Percentiles rank a stretch among this genome's conserved stretches.
phyloP scores from a whole-genome alignment of 345 rosid genomes.

The Populus euphratica region DNA sequence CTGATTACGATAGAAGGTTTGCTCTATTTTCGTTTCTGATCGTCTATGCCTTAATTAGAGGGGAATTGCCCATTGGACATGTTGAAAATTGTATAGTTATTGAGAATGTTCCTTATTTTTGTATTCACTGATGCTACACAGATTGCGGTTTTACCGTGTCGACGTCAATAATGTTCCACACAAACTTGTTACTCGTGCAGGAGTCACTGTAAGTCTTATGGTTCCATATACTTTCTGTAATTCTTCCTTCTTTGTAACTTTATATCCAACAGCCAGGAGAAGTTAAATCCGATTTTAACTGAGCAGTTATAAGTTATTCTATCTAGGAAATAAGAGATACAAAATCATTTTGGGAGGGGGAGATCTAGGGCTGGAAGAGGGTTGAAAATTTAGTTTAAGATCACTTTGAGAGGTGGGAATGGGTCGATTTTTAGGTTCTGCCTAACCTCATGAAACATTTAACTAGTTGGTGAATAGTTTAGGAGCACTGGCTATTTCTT shows the following conservation, averaged over 20 bases:
- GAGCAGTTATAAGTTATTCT: not conserved
- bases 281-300: not conserved
- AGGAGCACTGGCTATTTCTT: not conserved
- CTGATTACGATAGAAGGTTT: constrained; percentile 80
- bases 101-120: not conserved
- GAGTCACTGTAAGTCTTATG: constrained; percentile 66
- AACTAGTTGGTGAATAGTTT: not conserved
- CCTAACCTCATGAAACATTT: not conserved
- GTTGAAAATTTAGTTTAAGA: not conserved
- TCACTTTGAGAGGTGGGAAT: not conserved
- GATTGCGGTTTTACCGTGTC: constrained; percentile 67
- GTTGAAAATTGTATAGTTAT: not conserved
- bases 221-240: not conserved
- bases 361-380: not conserved
- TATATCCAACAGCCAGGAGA: not conserved
- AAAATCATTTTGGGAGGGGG: not conserved
- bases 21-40: constrained; percentile 12
- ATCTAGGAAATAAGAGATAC: not conserved
- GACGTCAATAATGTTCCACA: constrained; percentile 85
- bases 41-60: not conserved
- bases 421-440: too few relatives aligned
- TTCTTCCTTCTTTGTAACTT: not conserved
- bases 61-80: not conserved
- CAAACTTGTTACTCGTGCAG: constrained; percentile 70
- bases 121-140: constrained; percentile 22